Conservation (phyloP, 2,329 filamentous ascomycete genomes). For the Aspergillus sojae region DNA sequence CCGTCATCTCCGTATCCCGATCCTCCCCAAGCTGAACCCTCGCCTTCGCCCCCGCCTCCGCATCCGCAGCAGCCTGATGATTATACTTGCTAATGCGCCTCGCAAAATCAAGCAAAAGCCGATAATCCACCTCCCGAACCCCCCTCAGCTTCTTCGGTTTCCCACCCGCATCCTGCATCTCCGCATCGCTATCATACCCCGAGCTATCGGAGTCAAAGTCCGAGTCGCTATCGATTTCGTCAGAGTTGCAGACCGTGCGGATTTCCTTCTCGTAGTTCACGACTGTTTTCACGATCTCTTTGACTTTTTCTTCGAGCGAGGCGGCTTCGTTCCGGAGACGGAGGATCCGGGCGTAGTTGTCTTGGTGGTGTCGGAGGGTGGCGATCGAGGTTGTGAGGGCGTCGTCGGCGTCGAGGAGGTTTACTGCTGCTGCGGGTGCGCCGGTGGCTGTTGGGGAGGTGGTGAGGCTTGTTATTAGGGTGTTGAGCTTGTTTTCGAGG, state of each 20-base stretch:
- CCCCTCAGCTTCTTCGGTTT: conserved; percentile 14
- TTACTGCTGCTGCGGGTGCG: conserved; percentile 44
- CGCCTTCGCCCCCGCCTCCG: conserved; percentile 33
- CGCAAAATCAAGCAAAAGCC: conserved; percentile 47
- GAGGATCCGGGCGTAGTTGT: conserved; percentile 47
- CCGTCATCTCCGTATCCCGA: conserved; percentile 39
- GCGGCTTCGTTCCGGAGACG: conserved; percentile 44
- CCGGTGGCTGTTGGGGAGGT: conserved; percentile 47
- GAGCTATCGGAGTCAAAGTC: conserved; percentile 1
- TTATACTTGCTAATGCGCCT: conserved; percentile 52
- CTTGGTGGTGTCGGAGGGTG: conserved; percentile 47
- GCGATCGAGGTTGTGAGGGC: conserved; percentile 43
- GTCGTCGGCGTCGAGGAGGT: conserved; percentile 47
- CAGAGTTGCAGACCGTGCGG: conserved; percentile 33
- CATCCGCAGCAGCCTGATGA: conserved; percentile 47
- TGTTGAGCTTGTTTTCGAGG: conserved; percentile 47
- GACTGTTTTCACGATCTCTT: conserved; percentile 44
- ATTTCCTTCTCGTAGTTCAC: conserved; percentile 46
- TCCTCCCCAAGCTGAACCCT: conserved; percentile 12
- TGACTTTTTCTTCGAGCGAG: conserved; percentile 43
- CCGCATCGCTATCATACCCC: background rate
- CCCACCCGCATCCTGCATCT: background rate
- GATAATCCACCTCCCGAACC: conserved; percentile 47
- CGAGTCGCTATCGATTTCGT: conserved; percentile 24
- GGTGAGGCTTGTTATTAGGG: conserved; percentile 44